Evolutionary conservation across 495 filamentous ascomycete genomes (phyloP), one percentile per base, ranked within the genome.

Genomic region (Lepidopterella palustris): DNA sequence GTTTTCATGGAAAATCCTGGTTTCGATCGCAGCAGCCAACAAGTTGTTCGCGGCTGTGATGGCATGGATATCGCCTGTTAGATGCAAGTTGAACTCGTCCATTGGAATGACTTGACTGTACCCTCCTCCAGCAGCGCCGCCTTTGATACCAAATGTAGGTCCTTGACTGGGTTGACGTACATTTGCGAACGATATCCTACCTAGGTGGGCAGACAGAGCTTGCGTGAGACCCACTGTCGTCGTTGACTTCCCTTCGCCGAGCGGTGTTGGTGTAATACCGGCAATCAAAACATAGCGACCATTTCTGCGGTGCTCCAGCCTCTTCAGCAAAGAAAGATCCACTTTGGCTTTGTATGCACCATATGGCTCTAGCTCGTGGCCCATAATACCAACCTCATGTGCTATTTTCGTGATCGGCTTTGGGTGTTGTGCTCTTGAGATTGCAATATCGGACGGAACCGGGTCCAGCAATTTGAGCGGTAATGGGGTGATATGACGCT

Each of bases 41-140:
- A 98, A 80, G 75, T 98, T 98, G 79, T 97, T 98, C 4, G 93
- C 93, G 9, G 93, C 93, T 32, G 91, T 89, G 68, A 98, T 92
- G 40, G 93, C 93, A 71, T 98, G 93, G 61, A 98, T 97, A 71
- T 98, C 93, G 64, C 93, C 93, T 42, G 93, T 98, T 71, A 98
- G 76, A 71, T 98, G 93, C 61, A 98, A 79, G 71, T 98, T 98
- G 79, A 98, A 98, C 72, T 98, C 93, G 63, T 98, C 93, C 93
- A 98, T 98, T 53, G 93, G 93, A 64, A 98, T 97, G 68, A 97
- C 93, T 73, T 98, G 93, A 72, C 89, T 95, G 79, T 96, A 98
- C 15, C 93, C 93, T 64, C 93, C 93, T 68, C 93, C 93, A 57
- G 93, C 93, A 53, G 93, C 93, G 62, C 93, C 93, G 45, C 93